Evolutionary conservation across 2,329 filamentous ascomycete genomes (phyloP).

Genomic region (Colletotrichum sp.): DNA sequence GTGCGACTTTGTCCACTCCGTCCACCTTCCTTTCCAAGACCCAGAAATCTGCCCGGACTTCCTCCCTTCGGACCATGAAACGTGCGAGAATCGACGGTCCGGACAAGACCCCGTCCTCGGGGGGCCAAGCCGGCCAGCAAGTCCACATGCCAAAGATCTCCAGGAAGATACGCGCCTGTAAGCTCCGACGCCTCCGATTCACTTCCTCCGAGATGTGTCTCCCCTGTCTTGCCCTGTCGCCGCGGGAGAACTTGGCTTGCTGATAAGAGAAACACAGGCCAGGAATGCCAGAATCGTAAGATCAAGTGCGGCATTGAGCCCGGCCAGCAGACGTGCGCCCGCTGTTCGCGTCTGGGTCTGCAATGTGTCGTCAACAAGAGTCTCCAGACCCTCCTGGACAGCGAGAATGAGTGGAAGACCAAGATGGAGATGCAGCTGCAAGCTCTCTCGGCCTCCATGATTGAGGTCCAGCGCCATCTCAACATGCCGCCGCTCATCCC

Average conservation of each 20-base stretch:
- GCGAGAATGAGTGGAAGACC: constrained; percentile 50
- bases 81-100: constrained; percentile 16
- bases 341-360: constrained; percentile 53
- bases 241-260: neutral
- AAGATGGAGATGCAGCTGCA: constrained; percentile 31
- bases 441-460: constrained; percentile 27
- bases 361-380: constrained; percentile 60
- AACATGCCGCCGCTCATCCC: constrained; percentile 17
- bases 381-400: constrained; percentile 58
- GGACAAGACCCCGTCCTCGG: constrained; percentile 18
- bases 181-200: constrained; percentile 13
- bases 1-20: constrained; percentile 7
- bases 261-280: constrained; percentile 24
- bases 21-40: constrained; percentile 5
- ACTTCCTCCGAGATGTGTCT: neutral
- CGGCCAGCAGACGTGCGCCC: constrained; percentile 48
- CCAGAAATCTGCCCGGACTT: constrained; percentile 16
- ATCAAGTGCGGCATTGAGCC: constrained; percentile 56
- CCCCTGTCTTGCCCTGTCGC: neutral
- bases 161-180: constrained; percentile 34
- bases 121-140: neutral
- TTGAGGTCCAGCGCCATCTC: constrained; percentile 27
- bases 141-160: constrained; percentile 30
- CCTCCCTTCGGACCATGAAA: constrained; percentile 15
- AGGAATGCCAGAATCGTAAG: constrained; percentile 57